Base-by-base conservation (phyloP, 208 protist species). In the Leishmania turanica region DNA sequence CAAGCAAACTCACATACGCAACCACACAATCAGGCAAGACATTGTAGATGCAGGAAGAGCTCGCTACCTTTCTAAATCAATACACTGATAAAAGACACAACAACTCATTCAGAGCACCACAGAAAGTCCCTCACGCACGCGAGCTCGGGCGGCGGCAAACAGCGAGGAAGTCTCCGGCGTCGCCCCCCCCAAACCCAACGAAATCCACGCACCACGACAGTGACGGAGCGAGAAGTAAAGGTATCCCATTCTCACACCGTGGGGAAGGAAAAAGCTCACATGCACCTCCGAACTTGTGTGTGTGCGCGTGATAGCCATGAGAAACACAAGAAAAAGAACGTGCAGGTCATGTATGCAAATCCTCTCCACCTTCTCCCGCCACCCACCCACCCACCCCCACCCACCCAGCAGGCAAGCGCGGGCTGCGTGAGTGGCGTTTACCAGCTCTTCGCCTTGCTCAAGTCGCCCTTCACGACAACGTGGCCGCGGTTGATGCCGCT, bases 381-480 rank as follows among this genome's bases (percentile, higher is more conserved):
- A 7, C 37, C 37, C 37, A 37, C 34, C 34, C 34, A 37, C n/a
- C n/a, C n/a, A n/a, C 21, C 66, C 19, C 27, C 27, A 13, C 24
- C 51, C 13, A 24, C 17, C 31, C 9, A 11, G 37, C 68, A 15
- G 6, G 68, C 45, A 24, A 24, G 68, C 68, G 37, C 45, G 11
- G 42, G 51, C 13, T 53, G 6, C 68, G 45, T 19, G 42, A 3
- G 45, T 53, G 8, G n/a, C 17, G 27, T 53, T 80, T 78, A 79
- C 91, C 91, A 92, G 45, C 78, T 78, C 37, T 87, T 81, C 17
- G 88, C 86, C 54, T 89, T 88, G 47, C 80, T 85, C 75, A 92
- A 82, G 62, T 92, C 83, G 58, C 90, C 87, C 77, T 87, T 92
- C 54, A 93, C 82, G 45, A 87, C 75, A 3, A 95, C 88, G 37